These are phyloP conservation scores for Graphilbum sp. DNA, from an alignment of 2,329 filamentous ascomycete genomes.

Conservation along the genomic window DNA sequence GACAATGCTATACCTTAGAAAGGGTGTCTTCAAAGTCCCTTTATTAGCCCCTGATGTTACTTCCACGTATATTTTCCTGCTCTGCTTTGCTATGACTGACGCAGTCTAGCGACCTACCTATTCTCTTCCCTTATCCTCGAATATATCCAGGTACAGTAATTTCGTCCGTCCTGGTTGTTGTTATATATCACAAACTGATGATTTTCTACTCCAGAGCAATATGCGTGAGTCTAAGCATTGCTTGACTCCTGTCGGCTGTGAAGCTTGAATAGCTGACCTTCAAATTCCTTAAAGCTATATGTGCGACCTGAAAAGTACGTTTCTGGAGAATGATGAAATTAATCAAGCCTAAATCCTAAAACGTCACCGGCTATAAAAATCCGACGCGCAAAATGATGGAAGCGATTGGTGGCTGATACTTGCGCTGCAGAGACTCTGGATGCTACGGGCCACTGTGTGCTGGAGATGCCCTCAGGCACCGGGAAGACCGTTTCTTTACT, in stretches of 20 bases:
- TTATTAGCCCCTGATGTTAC: not conserved
- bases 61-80: too few species aligned
- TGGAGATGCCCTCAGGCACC: slow-evolving; percentile 98
- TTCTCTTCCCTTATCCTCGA: slow-evolving; percentile 40
- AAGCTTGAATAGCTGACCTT: not conserved
- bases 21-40: too few species aligned
- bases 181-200: not conserved
- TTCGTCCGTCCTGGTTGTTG: too few species aligned
- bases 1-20: not conserved
- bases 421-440: slow-evolving; percentile 54
- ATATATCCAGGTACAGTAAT: slow-evolving; percentile 27
- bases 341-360: too few species aligned
- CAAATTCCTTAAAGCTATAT: slow-evolving; percentile 37
- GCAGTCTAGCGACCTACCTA: slow-evolving; percentile 29
- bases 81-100: not conserved
- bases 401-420: not conserved
- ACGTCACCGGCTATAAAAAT: too few species aligned
- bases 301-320: slow-evolving; percentile 38
- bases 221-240: slow-evolving; percentile 20
- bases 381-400: too few species aligned
- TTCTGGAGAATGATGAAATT: not conserved
- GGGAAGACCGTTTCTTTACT: slow-evolving; percentile 93
- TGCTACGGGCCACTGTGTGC: slow-evolving; percentile 81
- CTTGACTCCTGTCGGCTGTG: too few species aligned
- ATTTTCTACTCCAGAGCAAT: slow-evolving; percentile 29